These are phyloP conservation scores for Aspergillus conjunctus DNA, from an alignment of 495 filamentous ascomycete species.

Conservation along the genomic window DNA sequence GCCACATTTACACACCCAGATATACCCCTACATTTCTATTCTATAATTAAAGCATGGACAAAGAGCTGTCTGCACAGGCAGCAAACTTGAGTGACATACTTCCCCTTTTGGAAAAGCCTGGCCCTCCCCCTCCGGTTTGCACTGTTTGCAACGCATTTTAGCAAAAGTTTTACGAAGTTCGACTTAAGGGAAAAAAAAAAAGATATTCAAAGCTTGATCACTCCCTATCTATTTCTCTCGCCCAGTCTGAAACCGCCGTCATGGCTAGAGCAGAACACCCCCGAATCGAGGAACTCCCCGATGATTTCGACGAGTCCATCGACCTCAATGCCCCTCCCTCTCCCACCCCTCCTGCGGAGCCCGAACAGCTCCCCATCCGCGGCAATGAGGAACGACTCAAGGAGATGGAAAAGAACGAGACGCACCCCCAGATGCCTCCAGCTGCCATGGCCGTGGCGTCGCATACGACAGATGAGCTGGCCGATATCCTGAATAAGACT, in stretches of 20 bases:
- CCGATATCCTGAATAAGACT: slow-evolving; percentile 73
- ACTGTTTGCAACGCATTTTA: slow-evolving; percentile 36
- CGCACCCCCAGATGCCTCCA: slow-evolving; percentile 56
- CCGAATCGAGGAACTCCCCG: slow-evolving; percentile 54
- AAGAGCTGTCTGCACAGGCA: background rate
- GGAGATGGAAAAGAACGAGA: slow-evolving; percentile 35
- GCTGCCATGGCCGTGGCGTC: slow-evolving; percentile 57
- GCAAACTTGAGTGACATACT: slow-evolving; percentile 2
- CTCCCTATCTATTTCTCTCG: background rate
- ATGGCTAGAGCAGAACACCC: slow-evolving; percentile 54
- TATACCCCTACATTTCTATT: too few species aligned
- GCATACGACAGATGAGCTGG: slow-evolving; percentile 69
- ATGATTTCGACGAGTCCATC: slow-evolving; percentile 52
- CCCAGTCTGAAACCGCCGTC: background rate
- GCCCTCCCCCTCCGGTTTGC: slow-evolving; percentile 41
- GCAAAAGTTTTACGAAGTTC: background rate
- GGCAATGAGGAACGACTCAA: slow-evolving; percentile 45
- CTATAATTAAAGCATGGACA: background rate
- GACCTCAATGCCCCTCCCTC: slow-evolving; percentile 31
- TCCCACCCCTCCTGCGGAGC: slow-evolving; percentile 26
- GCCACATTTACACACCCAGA: too few species aligned
- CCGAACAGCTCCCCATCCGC: slow-evolving; percentile 45
- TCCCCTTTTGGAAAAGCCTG: slow-evolving; percentile 15
- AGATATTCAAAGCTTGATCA: background rate
- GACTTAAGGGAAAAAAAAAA: background rate